A percentile compares a stretch with the other conserved stretches of the same genome.
These are phyloP conservation scores for Populus euphratica DNA, from an alignment of 345 rosid species.

Conservation along the genomic window DNA sequence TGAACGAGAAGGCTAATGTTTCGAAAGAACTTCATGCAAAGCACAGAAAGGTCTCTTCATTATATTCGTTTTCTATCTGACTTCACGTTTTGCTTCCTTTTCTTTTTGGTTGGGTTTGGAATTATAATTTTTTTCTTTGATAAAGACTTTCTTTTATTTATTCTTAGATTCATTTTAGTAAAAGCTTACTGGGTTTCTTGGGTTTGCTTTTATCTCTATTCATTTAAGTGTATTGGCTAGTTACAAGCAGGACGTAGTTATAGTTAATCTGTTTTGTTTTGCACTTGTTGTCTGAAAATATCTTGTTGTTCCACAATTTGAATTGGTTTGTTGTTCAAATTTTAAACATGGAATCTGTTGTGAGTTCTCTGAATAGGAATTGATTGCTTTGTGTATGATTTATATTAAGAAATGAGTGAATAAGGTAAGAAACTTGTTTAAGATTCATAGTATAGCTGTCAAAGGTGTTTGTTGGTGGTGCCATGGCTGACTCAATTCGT, in stretches of 20 bases:
- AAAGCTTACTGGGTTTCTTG: background rate
- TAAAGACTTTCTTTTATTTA: background rate
- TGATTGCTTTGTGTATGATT: too few relatives aligned
- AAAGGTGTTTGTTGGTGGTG: conserved; percentile 15
- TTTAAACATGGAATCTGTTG: too few relatives aligned
- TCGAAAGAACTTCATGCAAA: conserved; percentile 56
- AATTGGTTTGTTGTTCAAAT: background rate
- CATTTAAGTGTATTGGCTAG: background rate
- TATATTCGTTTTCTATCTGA: background rate
- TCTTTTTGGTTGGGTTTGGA: conserved; percentile 12
- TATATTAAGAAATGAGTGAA: background rate
- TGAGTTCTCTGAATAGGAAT: too few relatives aligned
- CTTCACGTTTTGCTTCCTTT: background rate
- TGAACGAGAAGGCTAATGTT: conserved; percentile 65
- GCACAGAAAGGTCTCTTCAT: conserved; percentile 51
- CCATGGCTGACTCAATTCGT: conserved; percentile 4
- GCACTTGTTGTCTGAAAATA: background rate
- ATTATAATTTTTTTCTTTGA: background rate
- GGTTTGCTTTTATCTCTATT: background rate
- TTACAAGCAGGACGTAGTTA: background rate
- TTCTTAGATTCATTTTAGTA: background rate
- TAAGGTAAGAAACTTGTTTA: conserved; percentile 15
- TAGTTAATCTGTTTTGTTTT: background rate
- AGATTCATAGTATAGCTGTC: conserved; percentile 16
- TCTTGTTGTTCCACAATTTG: background rate